Conservation (phyloP, 179 eudicot species). For the Corrigiola litoralis region DNA sequence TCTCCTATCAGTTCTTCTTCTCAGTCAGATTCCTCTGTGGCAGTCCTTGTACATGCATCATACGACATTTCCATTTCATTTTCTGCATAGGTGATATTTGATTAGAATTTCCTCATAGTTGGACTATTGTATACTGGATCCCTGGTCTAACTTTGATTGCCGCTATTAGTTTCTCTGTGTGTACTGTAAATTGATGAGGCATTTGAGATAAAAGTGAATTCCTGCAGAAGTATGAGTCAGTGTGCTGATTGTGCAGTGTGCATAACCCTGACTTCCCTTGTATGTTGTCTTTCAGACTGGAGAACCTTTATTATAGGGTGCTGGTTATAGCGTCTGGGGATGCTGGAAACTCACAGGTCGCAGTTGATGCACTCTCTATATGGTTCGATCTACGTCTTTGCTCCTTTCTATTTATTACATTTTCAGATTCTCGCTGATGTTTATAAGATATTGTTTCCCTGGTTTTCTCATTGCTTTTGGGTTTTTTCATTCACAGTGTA, state of each 20-base stretch:
- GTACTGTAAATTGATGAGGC: background rate
- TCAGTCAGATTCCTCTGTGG: background rate
- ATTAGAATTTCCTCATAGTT: no score
- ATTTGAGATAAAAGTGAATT: background rate
- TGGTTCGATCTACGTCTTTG: constrained; percentile 28
- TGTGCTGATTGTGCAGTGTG: background rate
- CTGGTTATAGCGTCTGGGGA: constrained; percentile 38
- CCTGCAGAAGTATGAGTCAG: background rate
- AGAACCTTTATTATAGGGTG: constrained; percentile 43
- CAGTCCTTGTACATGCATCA: no score
- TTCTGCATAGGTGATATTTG: no score
- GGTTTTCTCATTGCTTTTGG: background rate
- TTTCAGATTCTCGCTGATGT: background rate
- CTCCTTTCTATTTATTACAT: background rate
- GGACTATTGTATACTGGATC: no score
- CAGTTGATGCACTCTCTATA: constrained; percentile 46
- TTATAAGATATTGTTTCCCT: background rate
- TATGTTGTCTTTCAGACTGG: constrained; percentile 33
- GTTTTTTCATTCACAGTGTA: constrained; percentile 30
- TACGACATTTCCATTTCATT: no score
- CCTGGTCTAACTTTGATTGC: background rate
- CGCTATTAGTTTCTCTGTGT: background rate
- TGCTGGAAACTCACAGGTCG: constrained; percentile 35
- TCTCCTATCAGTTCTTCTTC: background rate
- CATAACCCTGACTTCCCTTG: background rate